Evolutionary conservation across 768 basidiomycete species (phyloP), one percentile per base, ranked within the genome.

Genomic region (Mycena capillaripes): DNA sequence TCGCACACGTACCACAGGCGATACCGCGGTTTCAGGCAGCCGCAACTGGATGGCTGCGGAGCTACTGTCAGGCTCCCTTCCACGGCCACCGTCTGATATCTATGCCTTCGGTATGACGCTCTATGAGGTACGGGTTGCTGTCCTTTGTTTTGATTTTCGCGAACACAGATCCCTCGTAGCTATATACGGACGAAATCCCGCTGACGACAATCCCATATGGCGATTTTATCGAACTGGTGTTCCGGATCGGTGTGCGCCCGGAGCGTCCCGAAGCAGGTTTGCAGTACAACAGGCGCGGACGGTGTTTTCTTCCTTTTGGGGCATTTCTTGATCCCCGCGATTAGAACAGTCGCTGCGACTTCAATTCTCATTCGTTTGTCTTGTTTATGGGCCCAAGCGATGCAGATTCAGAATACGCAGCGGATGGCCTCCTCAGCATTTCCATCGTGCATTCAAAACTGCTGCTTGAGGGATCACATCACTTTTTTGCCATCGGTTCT

Each of bases 11-110:
- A 52, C 32, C 25, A 23, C 56, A 16, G 55, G 36, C 21, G 29
- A 21, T 27, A 21, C 55, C 19, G 21, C 40, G 19, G 27, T 58
- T 19, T n/a, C 67, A 9, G 78, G 79, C 9, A 77, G 77, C 29
- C 73, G 71, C n/a, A 75, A 80, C 56, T 80, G 79, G 78, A 79
- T 79, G 79, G 74, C 78, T 14, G 77, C 79, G 1, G 78, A 80
- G 53, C 53, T 72, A 8, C 71, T 80, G 25, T 27, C 68, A 19
- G 79, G 79, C 21, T 66, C 60, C 12, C 63, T 62, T 4, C 63
- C 76, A n/a, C 59, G 65, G 32, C 52, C 48, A 10, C 68, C 74
- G 2, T 73, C 63, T 19, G 78, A 80, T 42, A 69, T 78, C 23
- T 80, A n/a, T n/a, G n/a, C n/a, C n/a, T n/a, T n/a, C n/a, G n/a